Base-by-base conservation (phyloP, 768 basidiomycete species). In the Pleurotus cornucopiae region DNA sequence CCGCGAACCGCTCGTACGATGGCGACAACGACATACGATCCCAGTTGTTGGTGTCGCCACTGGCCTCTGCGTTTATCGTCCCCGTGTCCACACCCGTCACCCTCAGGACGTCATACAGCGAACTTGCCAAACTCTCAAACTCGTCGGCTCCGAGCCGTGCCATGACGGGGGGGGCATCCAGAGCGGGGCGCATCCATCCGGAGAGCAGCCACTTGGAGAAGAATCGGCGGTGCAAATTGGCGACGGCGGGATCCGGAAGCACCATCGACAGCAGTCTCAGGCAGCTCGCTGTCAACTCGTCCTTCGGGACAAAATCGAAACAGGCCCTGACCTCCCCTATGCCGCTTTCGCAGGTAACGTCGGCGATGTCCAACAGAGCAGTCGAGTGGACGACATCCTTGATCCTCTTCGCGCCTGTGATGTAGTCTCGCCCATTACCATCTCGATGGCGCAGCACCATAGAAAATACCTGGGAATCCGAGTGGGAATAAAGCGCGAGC, bases 221-320 rank as follows among this genome's bases (percentile, higher is more conserved):
- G 64, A 88, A 88, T 1, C 65, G 64, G 34, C 69, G 65, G 62
- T 91, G 83, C 2, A 91, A 63, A 13, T 67, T 62, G 60, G 85
- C 88, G 41, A 82, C 79, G 2, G 76, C 67, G 12, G 84, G 78
- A 0, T 74, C 59, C 1, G 88, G 81, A 12, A 94, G 63, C 7
- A 80, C 75, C 20, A 84, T 71, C 0, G 91, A 79, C 5, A 95
- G 74, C 5, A 82, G 74, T 46, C 82, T 76, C 44, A 96, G 69
- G 54, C 80, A 83, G 55, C 82, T 80, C 23, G 66, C 68, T 6
- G 85, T 85, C 13, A 93, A 73, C 5, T 64, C 59, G 61, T 86
- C 81, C 41, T 73, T 71, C 0, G 88, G 81, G 5, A 76, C 67
- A 56, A 88, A 71, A 61, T 86, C 79, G 16, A 91, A 71, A 13